Evolutionary conservation across 768 basidiomycete genomes (phyloP).

Genomic region (Gloeopeniophorella convolvens): DNA sequence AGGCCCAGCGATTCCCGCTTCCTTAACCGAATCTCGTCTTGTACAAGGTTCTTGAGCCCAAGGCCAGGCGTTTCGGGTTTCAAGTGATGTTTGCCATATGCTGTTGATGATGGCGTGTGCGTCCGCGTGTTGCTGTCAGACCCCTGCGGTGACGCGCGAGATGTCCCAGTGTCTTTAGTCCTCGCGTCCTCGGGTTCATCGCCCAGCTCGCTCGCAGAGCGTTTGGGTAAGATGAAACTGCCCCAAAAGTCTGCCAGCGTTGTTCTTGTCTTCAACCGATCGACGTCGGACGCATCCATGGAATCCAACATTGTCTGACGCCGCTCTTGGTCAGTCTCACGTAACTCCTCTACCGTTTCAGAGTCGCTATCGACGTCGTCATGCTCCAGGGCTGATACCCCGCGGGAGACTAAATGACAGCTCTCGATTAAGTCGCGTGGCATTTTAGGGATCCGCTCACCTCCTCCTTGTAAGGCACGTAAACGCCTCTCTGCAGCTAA

Average conservation of each 20-base stretch:
- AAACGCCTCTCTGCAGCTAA: slow-evolving; percentile 64
- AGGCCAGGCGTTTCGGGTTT: slow-evolving; percentile 1
- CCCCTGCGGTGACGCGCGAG: not conserved
- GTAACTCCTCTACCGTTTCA: slow-evolving; percentile 15
- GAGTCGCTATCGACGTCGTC: slow-evolving; percentile 13
- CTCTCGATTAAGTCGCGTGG: not conserved
- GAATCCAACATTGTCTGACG: slow-evolving; percentile 46
- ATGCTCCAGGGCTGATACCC: not conserved
- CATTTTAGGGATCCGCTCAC: slow-evolving; percentile 19
- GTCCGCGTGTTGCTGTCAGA: not conserved
- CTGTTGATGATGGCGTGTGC: not conserved
- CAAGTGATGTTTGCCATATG: not conserved
- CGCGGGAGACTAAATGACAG: not conserved
- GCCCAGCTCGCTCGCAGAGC: not conserved
- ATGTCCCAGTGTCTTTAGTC: not conserved
- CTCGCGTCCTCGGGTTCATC: not conserved
- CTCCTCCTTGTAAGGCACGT: slow-evolving; percentile 35
- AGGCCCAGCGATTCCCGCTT: not conserved
- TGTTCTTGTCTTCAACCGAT: slow-evolving; percentile 34
- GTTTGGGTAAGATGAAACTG: slow-evolving; percentile 42
- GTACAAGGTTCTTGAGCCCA: slow-evolving; percentile 33
- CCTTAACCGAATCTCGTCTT: slow-evolving; percentile 16
- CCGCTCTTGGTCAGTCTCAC: slow-evolving; percentile 42
- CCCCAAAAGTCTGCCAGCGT: slow-evolving; percentile 41
- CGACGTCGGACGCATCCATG: slow-evolving; percentile 37